Evolutionary conservation across 2,329 filamentous ascomycete species (phyloP), one percentile per base, ranked within the genome.

Genomic region (Gaeumannomyces tritici): DNA sequence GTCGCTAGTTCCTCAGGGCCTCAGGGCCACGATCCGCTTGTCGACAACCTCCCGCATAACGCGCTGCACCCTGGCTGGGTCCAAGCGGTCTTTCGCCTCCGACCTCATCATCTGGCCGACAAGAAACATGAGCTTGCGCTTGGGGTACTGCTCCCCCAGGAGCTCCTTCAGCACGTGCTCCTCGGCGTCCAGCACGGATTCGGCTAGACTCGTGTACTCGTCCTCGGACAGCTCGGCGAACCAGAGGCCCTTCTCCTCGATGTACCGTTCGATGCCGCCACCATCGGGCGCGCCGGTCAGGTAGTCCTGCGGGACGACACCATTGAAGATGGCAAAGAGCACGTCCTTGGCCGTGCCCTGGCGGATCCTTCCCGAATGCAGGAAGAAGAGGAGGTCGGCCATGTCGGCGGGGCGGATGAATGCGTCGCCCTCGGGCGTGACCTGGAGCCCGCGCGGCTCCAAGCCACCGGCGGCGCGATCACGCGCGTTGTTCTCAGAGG

Each of bases 51-150:
- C 63, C 55, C 70, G 70, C 74, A 86, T 75, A 1, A 79, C 72
- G 18, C 67, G 72, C 71, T 84, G 80, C 0, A 82, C 83, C 31
- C 72, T 78, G 28, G 72, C 72, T 1, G 83, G 83, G 61, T 84
- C 79, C 63, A 85, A 84, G 31, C 80, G 74, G 69, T 83, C 81
- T 57, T 83, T 78, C 3, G 77, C 76, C 0, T 83, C 83, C 1
- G 78, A 67, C 5, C 77, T 75, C 74, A 86, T 80, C 80, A 86
- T 82, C 71, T 80, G 83, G 26, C 83, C 83, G 6, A 86, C 79
- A 2, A 86, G 73, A 66, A 79, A 85, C 82, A 85, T 85, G 57
- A 86, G 76, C 72, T 85, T 86, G 0, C 83, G 83, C 63, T 81
- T 76, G 0, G 83, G 83, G 63, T 80, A 83, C 60, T 74, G 74